Evolutionary conservation across 2,329 filamentous ascomycete species (phyloP).

Genomic region (Sclerotinia trifoliorum): DNA sequence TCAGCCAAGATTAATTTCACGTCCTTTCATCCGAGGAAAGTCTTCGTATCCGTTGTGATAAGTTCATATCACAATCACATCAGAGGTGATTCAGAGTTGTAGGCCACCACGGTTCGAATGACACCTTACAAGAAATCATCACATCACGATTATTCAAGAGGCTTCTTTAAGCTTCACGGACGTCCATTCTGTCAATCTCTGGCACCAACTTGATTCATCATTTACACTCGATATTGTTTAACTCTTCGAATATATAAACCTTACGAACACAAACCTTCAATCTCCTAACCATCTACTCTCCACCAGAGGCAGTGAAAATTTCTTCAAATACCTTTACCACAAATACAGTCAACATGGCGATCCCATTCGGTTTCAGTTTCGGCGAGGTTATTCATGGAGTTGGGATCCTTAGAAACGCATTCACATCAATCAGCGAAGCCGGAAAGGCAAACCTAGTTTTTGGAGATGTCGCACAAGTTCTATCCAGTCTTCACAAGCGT

Average conservation of each 20-base stretch:
- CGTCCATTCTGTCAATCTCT: conserved; percentile 18
- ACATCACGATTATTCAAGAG: conserved; percentile 22
- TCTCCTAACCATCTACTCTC: background rate
- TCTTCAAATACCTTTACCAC: background rate
- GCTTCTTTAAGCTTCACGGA: conserved; percentile 21
- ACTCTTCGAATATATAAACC: background rate
- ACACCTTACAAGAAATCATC: conserved; percentile 19
- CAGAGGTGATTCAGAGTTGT: conserved; percentile 6
- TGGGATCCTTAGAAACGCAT: conserved; percentile 15
- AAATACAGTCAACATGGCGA: conserved; percentile 12
- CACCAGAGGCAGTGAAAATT: background rate
- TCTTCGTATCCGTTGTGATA: conserved; percentile 6
- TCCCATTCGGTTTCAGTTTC: conserved; percentile 23
- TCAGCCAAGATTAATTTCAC: background rate
- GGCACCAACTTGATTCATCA: conserved; percentile 8
- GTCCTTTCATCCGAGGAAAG: background rate
- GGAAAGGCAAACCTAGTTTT: conserved; percentile 14
- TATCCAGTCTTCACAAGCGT: conserved; percentile 15
- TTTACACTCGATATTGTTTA: conserved; percentile 4
- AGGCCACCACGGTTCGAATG: conserved; percentile 17
- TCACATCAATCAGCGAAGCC: conserved; percentile 18
- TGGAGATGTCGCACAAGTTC: conserved; percentile 16
- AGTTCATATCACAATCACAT: conserved; percentile 16
- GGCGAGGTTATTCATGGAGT: conserved; percentile 21
- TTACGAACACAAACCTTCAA: background rate